Evolutionary conservation across 192 early-diverging fungal species (phyloP).

Genomic region (Borealophlyctis nickersoniae): DNA sequence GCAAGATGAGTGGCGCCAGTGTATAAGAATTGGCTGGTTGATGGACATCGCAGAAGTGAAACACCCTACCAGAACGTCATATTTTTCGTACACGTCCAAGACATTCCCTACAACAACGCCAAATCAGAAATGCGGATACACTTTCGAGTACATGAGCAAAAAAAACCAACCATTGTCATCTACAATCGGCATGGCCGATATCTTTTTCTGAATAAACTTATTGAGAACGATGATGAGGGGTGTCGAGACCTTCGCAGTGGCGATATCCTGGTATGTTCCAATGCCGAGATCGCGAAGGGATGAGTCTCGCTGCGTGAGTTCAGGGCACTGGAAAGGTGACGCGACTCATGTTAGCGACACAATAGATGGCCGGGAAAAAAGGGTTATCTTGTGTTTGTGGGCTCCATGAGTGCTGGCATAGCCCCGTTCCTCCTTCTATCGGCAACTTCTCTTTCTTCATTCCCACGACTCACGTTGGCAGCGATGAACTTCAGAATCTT

Average conservation of each 20-base stretch:
- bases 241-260: slow-evolving; percentile 73
- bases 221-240: slow-evolving; percentile 87
- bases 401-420: not conserved
- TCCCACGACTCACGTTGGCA: slow-evolving; percentile 59
- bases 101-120: slow-evolving; percentile 58
- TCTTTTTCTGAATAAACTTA: slow-evolving; percentile 85
- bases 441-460: not conserved
- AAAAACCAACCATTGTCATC: slow-evolving; percentile 68
- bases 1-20: not conserved
- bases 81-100: slow-evolving; percentile 93
- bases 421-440: not conserved
- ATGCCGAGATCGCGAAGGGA: slow-evolving; percentile 77
- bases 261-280: slow-evolving; percentile 81
- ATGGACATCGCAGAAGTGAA: not conserved
- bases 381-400: not conserved
- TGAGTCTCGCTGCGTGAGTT: slow-evolving; percentile 19
- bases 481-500: slow-evolving; percentile 87
- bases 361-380: not conserved
- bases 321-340: slow-evolving; percentile 10
- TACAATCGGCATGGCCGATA: slow-evolving; percentile 91
- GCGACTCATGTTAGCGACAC: not conserved
- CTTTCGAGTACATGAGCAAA: not conserved
- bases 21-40: not conserved
- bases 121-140: not conserved
- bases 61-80: slow-evolving; percentile 81